Conservation (phyloP, 192 early-diverging fungal species). For the Lobosporangium transversale region DNA sequence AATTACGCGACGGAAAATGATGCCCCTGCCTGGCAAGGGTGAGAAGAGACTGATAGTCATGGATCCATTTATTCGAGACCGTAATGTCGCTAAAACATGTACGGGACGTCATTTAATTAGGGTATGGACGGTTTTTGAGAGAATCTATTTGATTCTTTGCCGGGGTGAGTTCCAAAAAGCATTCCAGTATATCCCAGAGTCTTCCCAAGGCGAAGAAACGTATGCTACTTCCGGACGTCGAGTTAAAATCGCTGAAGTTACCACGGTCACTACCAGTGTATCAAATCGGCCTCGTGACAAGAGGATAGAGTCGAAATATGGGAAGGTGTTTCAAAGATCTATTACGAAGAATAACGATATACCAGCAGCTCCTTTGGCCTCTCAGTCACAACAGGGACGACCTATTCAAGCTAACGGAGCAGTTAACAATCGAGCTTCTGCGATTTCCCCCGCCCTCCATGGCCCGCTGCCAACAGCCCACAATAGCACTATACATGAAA, state of each 20-base stretch:
- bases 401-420: too few species aligned
- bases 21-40: constrained; percentile 6
- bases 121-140: constrained; percentile 39
- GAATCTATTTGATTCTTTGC: constrained; percentile 25
- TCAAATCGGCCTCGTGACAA: neutral
- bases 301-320: neutral
- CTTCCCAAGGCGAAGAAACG: neutral
- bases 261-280: too few species aligned
- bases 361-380: too few species aligned
- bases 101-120: constrained; percentile 5
- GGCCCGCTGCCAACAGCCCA: too few species aligned
- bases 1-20: neutral
- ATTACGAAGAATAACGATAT: too few species aligned
- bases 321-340: too few species aligned
- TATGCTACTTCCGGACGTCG: too few species aligned
- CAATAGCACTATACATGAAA: too few species aligned
- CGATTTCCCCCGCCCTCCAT: too few species aligned
- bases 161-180: constrained; percentile 23
- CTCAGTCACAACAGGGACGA: too few species aligned
- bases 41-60: constrained; percentile 43
- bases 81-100: constrained; percentile 35
- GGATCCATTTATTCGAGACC: constrained; percentile 45
- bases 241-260: too few species aligned
- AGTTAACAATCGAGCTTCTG: too few species aligned
- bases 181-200: constrained; percentile 11